Conservation (phyloP, 2,329 filamentous ascomycete species). For the Cladophialophora yegresii region DNA sequence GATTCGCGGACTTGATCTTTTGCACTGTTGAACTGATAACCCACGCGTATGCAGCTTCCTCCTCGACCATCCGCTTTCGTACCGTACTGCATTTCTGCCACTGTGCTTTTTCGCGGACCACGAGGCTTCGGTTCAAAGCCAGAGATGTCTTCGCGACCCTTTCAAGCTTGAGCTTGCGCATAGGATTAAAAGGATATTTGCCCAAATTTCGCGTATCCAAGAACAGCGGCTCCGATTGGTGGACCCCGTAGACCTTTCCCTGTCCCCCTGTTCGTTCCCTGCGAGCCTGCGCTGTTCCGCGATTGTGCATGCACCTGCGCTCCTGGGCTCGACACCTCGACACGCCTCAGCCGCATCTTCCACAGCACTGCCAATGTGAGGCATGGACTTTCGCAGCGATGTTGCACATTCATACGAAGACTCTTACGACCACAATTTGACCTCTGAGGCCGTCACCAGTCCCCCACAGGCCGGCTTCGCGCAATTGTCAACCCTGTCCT, state of each 20-base stretch:
- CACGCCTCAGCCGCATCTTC: conserved; percentile 1
- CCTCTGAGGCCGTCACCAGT: conserved; percentile 4
- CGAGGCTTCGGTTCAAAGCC: conserved; percentile 3
- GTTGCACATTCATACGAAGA: conserved; percentile 16
- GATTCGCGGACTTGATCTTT: neutral
- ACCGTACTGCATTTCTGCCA: neutral
- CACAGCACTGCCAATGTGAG: conserved; percentile 20
- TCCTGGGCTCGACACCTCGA: conserved; percentile 9
- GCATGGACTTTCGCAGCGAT: conserved; percentile 27
- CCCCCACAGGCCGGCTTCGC: conserved; percentile 8
- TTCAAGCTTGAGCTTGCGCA: neutral
- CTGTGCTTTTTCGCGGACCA: neutral
- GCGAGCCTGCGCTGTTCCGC: conserved; percentile 2
- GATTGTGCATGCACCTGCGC: conserved; percentile 20
- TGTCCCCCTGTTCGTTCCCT: conserved; percentile 13
- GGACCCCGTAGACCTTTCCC: conserved; percentile 6
- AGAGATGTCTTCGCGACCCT: neutral
- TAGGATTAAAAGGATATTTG: neutral
- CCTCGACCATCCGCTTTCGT: neutral
- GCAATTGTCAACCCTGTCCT: conserved; percentile 2
- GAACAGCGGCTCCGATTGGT: conserved; percentile 18
- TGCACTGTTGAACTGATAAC: neutral
- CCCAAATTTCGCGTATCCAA: conserved; percentile 23
- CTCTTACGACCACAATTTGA: neutral
- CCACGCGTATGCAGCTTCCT: neutral